Conservation (phyloP, 1,139 yeast species). For the Blastobotrys ciferrii region DNA sequence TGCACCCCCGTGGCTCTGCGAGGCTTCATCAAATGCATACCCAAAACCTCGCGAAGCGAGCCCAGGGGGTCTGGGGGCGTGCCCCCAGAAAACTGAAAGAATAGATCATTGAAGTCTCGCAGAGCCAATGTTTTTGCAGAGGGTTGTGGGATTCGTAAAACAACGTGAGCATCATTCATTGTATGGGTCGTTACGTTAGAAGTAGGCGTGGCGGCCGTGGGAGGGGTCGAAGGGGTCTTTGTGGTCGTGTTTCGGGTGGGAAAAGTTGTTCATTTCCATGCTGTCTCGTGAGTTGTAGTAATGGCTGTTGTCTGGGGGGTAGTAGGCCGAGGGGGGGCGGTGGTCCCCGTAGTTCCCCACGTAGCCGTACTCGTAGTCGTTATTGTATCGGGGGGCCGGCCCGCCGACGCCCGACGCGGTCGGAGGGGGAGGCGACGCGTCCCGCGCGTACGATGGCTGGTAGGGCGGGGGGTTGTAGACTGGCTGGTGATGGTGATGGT, state of each 20-base stretch:
- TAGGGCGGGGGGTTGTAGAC: slow-evolving; percentile 9
- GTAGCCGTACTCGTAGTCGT: slow-evolving; percentile 22
- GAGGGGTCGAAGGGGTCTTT: slow-evolving; percentile 5
- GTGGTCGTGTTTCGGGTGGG: slow-evolving; percentile 5
- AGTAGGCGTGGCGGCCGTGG: slow-evolving; percentile 5
- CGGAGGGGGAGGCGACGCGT: slow-evolving; percentile 13
- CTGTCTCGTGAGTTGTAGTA: neutral
- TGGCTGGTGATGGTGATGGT: slow-evolving; percentile 1
- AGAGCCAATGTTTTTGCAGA: slow-evolving; percentile 6
- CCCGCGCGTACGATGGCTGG: slow-evolving; percentile 12
- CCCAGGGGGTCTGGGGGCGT: too few relatives aligned
- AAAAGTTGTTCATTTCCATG: neutral
- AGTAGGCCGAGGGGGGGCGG: slow-evolving; percentile 7
- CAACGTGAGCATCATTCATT: too few relatives aligned
- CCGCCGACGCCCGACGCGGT: neutral
- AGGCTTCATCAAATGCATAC: too few relatives aligned
- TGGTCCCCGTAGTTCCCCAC: slow-evolving; percentile 24
- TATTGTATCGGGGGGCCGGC: neutral
- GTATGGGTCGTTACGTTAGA: neutral
- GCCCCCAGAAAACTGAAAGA: too few relatives aligned
- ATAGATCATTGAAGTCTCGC: too few relatives aligned
- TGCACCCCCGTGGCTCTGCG: too few relatives aligned
- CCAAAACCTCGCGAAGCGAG: too few relatives aligned
- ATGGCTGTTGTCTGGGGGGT: slow-evolving; percentile 7
- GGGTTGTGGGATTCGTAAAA: slow-evolving; percentile 1